Evolutionary conservation across 208 protist species (phyloP), one percentile per base, ranked within the genome.

Genomic region (Trypanosomatidae sp.): DNA sequence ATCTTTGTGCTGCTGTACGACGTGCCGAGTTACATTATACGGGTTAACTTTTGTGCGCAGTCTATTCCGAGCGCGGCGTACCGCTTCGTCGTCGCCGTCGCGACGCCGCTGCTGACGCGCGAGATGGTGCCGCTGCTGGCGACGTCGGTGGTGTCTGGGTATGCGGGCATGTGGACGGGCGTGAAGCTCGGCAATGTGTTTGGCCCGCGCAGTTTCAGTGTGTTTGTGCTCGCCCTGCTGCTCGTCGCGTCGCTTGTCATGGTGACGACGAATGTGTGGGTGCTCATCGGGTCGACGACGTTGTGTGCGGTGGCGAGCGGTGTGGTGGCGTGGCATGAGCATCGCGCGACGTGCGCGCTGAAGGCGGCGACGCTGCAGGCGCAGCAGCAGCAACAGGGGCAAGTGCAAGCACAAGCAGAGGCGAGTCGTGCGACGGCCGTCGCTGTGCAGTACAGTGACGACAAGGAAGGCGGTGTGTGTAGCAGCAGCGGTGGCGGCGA

Each of bases 1-100:
- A 59, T 77, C n/a, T 77, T 77, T 22, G 43, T 71, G 6, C 21
- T 66, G 16, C 33, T 60, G 7, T 61, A 71, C 15, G 63, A 77
- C n/a, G 53, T 77, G 0, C 63, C 69, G 41, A 38, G 48, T 27
- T 77, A 71, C 49, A 57, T 77, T 8, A 61, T 71, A 4, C 55
- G 47, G 3, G 51, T 62, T 25, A 71, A 67, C 44, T 63, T 70
- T 16, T 19, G 33, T n/a, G 41, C 59, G 19, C 68, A 71, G 37
- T 65, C 56, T 6, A 67, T 77, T 22, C 57, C 55, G 0, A 49
- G 54, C 37, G 54, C 55, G 0, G 55, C 45, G 5, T 27, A 68
- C 13, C 62, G 68, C 43, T 67, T 77, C 30, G 16, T 57, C 42
- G 44, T 61, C 11, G 68, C 62, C 24, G 54, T 44, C 35, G 39